Evolutionary conservation across 1,139 yeast genomes (phyloP), one percentile per base, ranked within the genome.

Genomic region (Suhomyces chickasaworum): DNA sequence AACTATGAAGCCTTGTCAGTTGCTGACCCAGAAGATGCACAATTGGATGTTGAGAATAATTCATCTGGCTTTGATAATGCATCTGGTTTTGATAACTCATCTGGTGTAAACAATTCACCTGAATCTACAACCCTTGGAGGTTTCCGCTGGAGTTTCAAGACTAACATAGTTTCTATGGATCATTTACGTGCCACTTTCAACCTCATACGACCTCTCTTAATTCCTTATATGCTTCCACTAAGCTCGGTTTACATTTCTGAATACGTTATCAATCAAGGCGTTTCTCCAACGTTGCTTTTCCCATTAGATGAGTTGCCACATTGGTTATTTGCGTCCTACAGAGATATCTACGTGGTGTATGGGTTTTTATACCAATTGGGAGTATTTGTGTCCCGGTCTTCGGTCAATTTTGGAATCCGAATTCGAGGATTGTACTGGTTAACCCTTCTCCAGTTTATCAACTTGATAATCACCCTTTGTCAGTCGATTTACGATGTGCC

Each of bases 291-390:
- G 0, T 68, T 91, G 38, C 67, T 91, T 4, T 91, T 87, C 57
- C 91, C 95, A 0, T 58, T 89, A 8, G 79, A 82, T 0, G 77
- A 78, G 8, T 74, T 87, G 61, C 95, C 96, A 0, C 49, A 42
- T 13, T 74, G 78, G 77, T 54, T 74, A 8, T 88, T 90, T 59
- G 61, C 71, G 3, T 71, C 79, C 17, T 89, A 80, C 63, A 75
- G 98, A 52, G 99, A 93, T 57, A 86, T 89, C 7, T 93, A 93
- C 62, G 98, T 93, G 18, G 84, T 90, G 0, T 93, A 93, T 60
- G 96, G 97, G n/a, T 86, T 95, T 6, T 64, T 91, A 2, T 93
- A 93, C 60, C 98, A 93, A 63, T 64, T 89, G 7, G 99, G 99
- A 7, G 99, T 93, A 0, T 89, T 91, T 58, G 77, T 93, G 1